phyloP scores from a whole-genome alignment of 2,329 filamentous ascomycete species.

The Colletotrichum simmondsii region DNA sequence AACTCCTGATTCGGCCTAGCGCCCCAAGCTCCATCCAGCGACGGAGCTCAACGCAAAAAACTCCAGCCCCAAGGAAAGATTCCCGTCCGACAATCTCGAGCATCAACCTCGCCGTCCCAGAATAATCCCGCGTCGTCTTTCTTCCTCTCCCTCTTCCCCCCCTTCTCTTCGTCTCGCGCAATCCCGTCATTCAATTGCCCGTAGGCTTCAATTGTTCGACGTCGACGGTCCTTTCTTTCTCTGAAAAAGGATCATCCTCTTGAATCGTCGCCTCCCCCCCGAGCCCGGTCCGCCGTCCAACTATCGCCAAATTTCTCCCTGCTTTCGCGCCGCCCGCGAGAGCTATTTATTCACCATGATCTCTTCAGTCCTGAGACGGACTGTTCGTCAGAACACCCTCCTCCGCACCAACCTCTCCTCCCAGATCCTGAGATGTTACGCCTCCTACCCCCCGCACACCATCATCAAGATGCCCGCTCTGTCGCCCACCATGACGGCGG shows the following conservation, averaged over 20 bases:
- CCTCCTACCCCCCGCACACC: slow-evolving; percentile 92
- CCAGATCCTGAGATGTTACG: slow-evolving; percentile 73
- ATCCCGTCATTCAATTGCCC: slow-evolving; percentile 28
- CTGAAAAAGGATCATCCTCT: neutral
- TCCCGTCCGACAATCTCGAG: slow-evolving; percentile 42
- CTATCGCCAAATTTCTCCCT: slow-evolving; percentile 11
- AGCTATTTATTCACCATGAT: slow-evolving; percentile 60
- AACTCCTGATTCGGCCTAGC: slow-evolving; percentile 44
- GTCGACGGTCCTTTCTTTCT: slow-evolving; percentile 8
- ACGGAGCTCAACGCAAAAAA: slow-evolving; percentile 57
- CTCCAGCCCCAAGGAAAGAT: slow-evolving; percentile 51
- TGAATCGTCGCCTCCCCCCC: neutral
- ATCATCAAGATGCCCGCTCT: slow-evolving; percentile 98
- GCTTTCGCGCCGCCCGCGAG: slow-evolving; percentile 27
- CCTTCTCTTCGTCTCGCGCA: slow-evolving; percentile 36
- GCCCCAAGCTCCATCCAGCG: slow-evolving; percentile 45
- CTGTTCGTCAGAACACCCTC: slow-evolving; percentile 64
- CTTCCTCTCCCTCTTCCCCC: slow-evolving; percentile 12
- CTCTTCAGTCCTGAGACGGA: slow-evolving; percentile 72
- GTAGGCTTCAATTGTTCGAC: slow-evolving; percentile 30
- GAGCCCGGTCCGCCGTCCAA: neutral
- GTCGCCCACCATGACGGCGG: slow-evolving; percentile 96
- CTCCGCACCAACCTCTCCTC: slow-evolving; percentile 63
- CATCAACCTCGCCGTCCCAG: slow-evolving; percentile 40
- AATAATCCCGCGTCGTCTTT: slow-evolving; percentile 43